Evolutionary conservation across 2,329 filamentous ascomycete species (phyloP).

Genomic region (Colletotrichum spaethianum): DNA sequence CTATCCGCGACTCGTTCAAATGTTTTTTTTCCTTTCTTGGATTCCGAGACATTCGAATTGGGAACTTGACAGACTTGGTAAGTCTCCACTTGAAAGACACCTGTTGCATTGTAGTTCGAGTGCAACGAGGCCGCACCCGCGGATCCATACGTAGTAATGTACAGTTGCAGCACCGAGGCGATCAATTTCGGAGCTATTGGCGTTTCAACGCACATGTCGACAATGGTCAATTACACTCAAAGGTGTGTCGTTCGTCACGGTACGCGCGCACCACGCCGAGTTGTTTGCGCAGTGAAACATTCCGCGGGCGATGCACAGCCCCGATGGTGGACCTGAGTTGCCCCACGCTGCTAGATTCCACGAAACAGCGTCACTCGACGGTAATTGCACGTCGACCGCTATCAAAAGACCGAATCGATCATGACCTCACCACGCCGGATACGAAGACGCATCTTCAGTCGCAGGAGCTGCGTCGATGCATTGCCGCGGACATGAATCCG

Average conservation of each 20-base stretch:
- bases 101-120: not conserved
- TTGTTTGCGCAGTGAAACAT: not conserved
- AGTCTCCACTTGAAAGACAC: not conserved
- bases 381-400: not conserved
- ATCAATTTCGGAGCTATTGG: not conserved
- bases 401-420: conserved; percentile 2
- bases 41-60: not conserved
- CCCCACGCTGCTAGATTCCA: not conserved
- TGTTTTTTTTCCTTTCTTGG: not conserved
- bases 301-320: conserved; percentile 4
- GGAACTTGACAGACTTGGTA: not conserved
- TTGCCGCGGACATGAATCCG: not conserved
- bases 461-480: conserved; percentile 4
- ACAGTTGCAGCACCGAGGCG: not conserved
- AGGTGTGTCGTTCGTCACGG: not conserved
- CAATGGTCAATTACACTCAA: not conserved
- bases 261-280: not conserved
- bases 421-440: not conserved
- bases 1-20: not conserved
- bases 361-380: not conserved
- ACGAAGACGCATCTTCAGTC: not conserved
- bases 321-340: not conserved
- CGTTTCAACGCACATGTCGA: not conserved
- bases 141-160: not conserved
- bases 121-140: not conserved